phyloP scores from a whole-genome alignment of 2,329 filamentous ascomycete genomes.

The Pestalotiopsis sp. region DNA sequence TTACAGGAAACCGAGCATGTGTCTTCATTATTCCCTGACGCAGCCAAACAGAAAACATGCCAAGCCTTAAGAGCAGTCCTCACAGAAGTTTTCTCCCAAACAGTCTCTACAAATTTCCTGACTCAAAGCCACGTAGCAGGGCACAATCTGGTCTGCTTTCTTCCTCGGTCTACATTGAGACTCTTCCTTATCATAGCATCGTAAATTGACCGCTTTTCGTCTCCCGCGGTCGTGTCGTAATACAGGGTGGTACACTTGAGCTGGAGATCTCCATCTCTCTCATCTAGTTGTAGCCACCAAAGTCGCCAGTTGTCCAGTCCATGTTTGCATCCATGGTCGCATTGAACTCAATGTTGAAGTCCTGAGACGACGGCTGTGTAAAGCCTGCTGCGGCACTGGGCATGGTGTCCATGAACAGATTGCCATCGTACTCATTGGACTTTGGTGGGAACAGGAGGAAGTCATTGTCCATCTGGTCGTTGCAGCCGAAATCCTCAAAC shows the following conservation, averaged over 20 bases:
- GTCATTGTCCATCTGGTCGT: conserved; percentile 51
- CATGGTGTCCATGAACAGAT: conserved; percentile 46
- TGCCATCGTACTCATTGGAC: conserved; percentile 39
- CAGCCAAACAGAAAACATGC: conserved; percentile 3
- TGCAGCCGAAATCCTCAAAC: conserved; percentile 57
- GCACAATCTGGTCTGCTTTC: neutral
- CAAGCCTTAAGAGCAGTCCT: neutral
- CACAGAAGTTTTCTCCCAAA: neutral
- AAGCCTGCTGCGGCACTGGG: conserved; percentile 54
- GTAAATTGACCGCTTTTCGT: neutral
- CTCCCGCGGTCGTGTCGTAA: neutral
- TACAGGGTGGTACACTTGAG: neutral
- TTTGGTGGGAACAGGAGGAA: conserved; percentile 66
- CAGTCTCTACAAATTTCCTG: neutral
- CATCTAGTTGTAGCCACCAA: conserved; percentile 21
- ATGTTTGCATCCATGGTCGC: conserved; percentile 25
- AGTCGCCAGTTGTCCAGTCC: conserved; percentile 32
- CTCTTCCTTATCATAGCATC: conserved; percentile 8
- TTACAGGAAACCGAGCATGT: neutral
- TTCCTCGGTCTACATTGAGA: neutral
- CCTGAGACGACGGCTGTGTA: conserved; percentile 54
- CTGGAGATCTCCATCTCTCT: conserved; percentile 7
- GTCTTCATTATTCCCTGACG: neutral
- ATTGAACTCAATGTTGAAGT: conserved; percentile 39
- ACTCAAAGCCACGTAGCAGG: neutral